Percentiles rank a stretch among this genome's conserved stretches.
These are phyloP conservation scores for Triticum turgidum DNA, from an alignment of 176 grass and related monocot genomes.

Conservation along the genomic window DNA sequence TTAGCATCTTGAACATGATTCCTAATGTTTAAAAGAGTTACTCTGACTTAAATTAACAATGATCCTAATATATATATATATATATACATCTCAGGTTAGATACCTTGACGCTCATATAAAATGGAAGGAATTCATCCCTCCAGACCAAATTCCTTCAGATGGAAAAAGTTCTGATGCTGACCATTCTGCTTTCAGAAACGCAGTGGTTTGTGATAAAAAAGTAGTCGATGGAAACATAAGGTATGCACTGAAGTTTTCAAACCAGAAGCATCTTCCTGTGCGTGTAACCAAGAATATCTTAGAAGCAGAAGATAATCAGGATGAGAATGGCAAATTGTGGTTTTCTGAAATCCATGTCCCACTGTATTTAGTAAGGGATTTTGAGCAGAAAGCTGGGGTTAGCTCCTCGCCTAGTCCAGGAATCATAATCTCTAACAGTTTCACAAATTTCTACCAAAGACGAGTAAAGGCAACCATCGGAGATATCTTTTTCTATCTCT, in stretches of 20 bases:
- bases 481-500: conserved; percentile 84
- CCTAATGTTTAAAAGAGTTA: conserved; percentile 16
- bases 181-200: conserved; percentile 79
- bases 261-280: conserved; percentile 90
- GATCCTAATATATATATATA: conserved; percentile 4
- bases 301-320: conserved; percentile 64
- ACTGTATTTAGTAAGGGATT: conserved; percentile 76
- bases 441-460: conserved; percentile 44
- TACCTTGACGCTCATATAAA: conserved; percentile 91
- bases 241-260: conserved; percentile 75
- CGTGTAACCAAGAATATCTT: conserved; percentile 89
- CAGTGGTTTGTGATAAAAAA: conserved; percentile 83
- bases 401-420: conserved; percentile 38
- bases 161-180: conserved; percentile 69
- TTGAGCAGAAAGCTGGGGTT: conserved; percentile 55
- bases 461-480: conserved; percentile 34
- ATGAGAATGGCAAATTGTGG: conserved; percentile 65
- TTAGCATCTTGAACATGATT: conserved; percentile 29
- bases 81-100: conserved; percentile 71
- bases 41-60: conserved; percentile 15
- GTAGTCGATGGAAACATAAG: conserved; percentile 61
- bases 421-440: conserved; percentile 26
- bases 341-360: conserved; percentile 93
- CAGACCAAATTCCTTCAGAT: conserved; percentile 70
- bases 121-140: conserved; percentile 89